Base-by-base conservation (phyloP, 2,329 filamentous ascomycete species). In the Ramularia collo-cygni region DNA sequence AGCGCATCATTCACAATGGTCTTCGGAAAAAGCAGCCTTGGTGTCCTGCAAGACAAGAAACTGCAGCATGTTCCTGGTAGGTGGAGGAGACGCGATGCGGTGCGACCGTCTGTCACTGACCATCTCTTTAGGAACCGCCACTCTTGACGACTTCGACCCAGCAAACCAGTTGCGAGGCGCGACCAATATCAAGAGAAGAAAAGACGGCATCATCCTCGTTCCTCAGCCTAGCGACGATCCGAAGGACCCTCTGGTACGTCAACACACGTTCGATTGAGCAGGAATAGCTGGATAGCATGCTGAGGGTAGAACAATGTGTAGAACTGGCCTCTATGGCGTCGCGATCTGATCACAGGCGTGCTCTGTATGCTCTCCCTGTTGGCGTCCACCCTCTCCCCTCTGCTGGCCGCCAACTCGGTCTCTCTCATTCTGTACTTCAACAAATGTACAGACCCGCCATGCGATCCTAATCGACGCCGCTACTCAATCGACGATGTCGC, bases 171-270 rank as follows among this genome's bases (percentile, higher is more conserved):
- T 52, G n/a, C 40, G 51, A 8, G 49, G 48, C n/a, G 44, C 40
- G 21, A 42, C 38, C 9, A 35, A 42, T 17, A 45, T 46, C 19
- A 34, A 50, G 27, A 53, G 42, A 42, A 55, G 42, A 47, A 53
- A 46, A 18, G 47, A 53, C 18, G 57, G 51, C 19, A 50, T 47
- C 12, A 84, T 95, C 52, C 76, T 95, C 21, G 83, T 93, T 4
- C 90, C 90, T 4, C 90, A 95, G 58, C 90, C 90, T 2, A 89
- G 82, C 47, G 83, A 94, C 62, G 86, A 94, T 60, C 86, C 85
- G 3, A 90, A 93, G 60, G 89, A 95, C 63, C 89, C 87, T 19
- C 70, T 95, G 51, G 77, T 81, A 72, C 44, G 65, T 19, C 17
- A 13, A 8, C 7, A 53, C 29, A 48, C 74, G 15, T 10, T 24